Evolutionary conservation across 257 asterid genomes (phyloP).

Genomic region (Solanum etuberosum): DNA sequence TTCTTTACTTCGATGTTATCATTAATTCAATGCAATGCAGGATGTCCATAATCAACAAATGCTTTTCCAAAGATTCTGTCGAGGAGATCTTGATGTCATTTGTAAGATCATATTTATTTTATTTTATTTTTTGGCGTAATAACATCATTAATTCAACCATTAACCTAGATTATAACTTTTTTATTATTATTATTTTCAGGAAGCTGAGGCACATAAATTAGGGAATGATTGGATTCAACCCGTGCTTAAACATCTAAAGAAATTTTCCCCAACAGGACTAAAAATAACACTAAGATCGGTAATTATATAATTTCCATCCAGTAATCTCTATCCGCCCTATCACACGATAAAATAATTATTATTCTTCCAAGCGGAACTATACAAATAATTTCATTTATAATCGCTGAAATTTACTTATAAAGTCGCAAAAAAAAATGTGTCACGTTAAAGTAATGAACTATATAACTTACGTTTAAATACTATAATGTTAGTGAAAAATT

Average conservation of each 20-base stretch:
- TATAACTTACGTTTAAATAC: not conserved
- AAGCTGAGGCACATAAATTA: slow-evolving; percentile 64
- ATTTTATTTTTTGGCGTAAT: not conserved
- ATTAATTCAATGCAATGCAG: slow-evolving; percentile 22
- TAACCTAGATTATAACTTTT: not conserved
- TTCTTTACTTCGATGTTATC: too few relatives aligned
- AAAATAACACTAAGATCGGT: not conserved
- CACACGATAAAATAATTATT: not conserved
- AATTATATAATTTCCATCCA: not conserved
- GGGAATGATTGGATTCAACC: slow-evolving; percentile 65
- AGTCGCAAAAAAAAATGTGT: not conserved
- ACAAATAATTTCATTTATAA: not conserved
- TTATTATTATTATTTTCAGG: slow-evolving; percentile 32
- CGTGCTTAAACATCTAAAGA: slow-evolving; percentile 45
- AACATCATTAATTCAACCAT: not conserved
- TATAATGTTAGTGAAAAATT: too few relatives aligned
- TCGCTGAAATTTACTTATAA: not conserved
- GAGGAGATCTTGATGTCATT: slow-evolving; percentile 60
- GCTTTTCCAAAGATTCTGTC: slow-evolving; percentile 70
- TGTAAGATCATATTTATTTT: slow-evolving; percentile 55
- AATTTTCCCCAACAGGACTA: not conserved
- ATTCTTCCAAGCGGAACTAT: not conserved
- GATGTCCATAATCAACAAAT: slow-evolving; percentile 43
- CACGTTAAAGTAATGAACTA: not conserved
- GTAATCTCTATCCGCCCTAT: not conserved